phyloP scores from a whole-genome alignment of 2,329 filamentous ascomycete genomes.

The Colletotrichum liriopes region DNA sequence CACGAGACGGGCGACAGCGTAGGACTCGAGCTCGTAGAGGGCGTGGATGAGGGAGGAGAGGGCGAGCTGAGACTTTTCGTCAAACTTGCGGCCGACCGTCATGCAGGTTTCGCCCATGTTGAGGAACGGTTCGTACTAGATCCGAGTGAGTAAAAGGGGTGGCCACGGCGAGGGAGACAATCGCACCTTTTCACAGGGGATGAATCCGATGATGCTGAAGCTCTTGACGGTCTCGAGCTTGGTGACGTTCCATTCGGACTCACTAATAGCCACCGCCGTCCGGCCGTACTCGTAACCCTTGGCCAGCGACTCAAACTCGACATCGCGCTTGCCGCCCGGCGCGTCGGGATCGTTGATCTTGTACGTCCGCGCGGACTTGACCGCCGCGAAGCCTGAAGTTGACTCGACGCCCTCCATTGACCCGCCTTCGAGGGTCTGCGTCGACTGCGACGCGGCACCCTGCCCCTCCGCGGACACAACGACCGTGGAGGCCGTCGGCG shows the following conservation, averaged over 20 bases:
- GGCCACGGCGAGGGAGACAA: background rate
- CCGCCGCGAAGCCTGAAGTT: constrained; percentile 71
- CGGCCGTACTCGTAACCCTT: constrained; percentile 95
- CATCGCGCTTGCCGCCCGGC: constrained; percentile 84
- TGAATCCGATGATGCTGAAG: constrained; percentile 90
- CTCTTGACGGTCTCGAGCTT: constrained; percentile 83
- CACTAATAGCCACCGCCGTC: constrained; percentile 90
- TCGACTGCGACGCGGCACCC: constrained; percentile 63
- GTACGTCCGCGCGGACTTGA: constrained; percentile 86
- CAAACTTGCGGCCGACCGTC: constrained; percentile 82
- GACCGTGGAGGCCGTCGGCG: constrained; percentile 84
- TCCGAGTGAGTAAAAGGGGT: constrained; percentile 52
- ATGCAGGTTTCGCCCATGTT: constrained; percentile 87
- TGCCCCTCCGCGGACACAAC: constrained; percentile 70
- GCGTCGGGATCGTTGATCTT: constrained; percentile 82
- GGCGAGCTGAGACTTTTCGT: constrained; percentile 86
- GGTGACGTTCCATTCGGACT: constrained; percentile 90
- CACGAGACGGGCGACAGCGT: constrained; percentile 89
- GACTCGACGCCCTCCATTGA: constrained; percentile 65
- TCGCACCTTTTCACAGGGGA: constrained; percentile 77
- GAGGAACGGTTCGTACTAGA: constrained; percentile 85
- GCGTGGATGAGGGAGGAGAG: constrained; percentile 93
- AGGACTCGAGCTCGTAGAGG: constrained; percentile 86
- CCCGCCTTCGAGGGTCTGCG: constrained; percentile 63
- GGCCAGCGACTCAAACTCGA: constrained; percentile 87